Evolutionary conservation across 345 rosid species (phyloP).

Genomic region (Triadica sebifera): DNA sequence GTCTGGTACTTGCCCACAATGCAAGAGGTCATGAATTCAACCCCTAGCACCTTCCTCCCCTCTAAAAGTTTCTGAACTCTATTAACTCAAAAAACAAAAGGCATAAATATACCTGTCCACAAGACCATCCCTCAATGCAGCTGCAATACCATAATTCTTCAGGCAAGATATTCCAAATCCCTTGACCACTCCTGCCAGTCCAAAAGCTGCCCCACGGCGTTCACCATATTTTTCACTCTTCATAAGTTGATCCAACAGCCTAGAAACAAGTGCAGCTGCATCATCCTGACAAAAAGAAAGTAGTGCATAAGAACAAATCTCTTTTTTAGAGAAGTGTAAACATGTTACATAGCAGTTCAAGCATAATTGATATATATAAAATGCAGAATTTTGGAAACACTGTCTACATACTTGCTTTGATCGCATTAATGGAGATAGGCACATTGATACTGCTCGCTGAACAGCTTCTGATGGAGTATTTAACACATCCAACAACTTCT

Average conservation of each 20-base stretch:
- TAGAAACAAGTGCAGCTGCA: conserved; percentile 65
- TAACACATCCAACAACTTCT: conserved; percentile 89
- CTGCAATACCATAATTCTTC: conserved; percentile 71
- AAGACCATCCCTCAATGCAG: conserved; percentile 62
- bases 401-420: conserved; percentile 67
- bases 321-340: background rate
- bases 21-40: background rate
- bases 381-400: conserved; percentile 3
- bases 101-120: conserved; percentile 59
- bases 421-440: conserved; percentile 82
- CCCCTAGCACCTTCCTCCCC: background rate
- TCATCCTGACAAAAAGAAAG: conserved; percentile 54
- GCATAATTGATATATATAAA: conserved; percentile 5
- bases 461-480: conserved; percentile 99
- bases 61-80: background rate
- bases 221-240: conserved; percentile 95
- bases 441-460: conserved; percentile 88
- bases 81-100: background rate
- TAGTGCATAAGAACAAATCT: conserved; percentile 1
- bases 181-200: conserved; percentile 89
- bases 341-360: background rate
- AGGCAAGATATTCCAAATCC: conserved; percentile 88
- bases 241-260: conserved; percentile 77
- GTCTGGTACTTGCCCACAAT: background rate
- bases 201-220: conserved; percentile 99